phyloP scores from a whole-genome alignment of 2,329 filamentous ascomycete genomes.

The Dothistroma pini region DNA sequence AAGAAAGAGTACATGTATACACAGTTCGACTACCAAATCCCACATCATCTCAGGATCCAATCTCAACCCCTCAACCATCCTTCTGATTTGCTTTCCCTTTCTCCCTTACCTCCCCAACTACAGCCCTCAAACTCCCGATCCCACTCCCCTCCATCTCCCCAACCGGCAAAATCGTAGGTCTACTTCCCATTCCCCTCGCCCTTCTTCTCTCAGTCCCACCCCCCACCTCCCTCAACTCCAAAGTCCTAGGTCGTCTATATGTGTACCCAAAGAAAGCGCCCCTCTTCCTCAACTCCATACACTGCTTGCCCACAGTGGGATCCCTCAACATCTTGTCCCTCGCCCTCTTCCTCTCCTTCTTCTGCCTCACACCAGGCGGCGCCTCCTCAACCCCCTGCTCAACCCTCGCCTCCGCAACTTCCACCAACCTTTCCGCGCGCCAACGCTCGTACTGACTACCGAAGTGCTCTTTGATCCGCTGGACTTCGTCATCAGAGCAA shows the following conservation, averaged over 20 bases:
- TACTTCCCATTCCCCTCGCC: conserved; percentile 3
- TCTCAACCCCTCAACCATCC: background rate
- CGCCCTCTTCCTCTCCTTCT: conserved; percentile 70
- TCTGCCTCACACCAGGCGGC: conserved; percentile 20
- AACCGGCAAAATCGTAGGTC: conserved; percentile 29
- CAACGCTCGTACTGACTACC: conserved; percentile 31
- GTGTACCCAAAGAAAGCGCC: conserved; percentile 88
- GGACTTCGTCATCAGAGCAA: conserved; percentile 29
- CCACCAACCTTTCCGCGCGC: conserved; percentile 27
- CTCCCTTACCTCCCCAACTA: background rate
- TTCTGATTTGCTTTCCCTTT: background rate
- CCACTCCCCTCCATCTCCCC: conserved; percentile 1
- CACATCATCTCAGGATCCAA: background rate
- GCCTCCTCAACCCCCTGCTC: conserved; percentile 14
- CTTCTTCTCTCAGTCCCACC: conserved; percentile 14
- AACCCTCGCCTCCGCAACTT: conserved; percentile 25
- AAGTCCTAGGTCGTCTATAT: conserved; percentile 54
- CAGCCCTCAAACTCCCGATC: background rate
- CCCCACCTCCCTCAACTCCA: conserved; percentile 23
- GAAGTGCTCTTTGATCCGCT: conserved; percentile 32
- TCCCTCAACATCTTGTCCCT: conserved; percentile 85
- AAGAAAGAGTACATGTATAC: background rate
- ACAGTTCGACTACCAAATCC: background rate
- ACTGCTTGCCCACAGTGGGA: conserved; percentile 58
- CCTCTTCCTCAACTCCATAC: conserved; percentile 76